phyloP scores from a whole-genome alignment of 352 stramenopile genomes.

The Phytophthora agathidicida region DNA sequence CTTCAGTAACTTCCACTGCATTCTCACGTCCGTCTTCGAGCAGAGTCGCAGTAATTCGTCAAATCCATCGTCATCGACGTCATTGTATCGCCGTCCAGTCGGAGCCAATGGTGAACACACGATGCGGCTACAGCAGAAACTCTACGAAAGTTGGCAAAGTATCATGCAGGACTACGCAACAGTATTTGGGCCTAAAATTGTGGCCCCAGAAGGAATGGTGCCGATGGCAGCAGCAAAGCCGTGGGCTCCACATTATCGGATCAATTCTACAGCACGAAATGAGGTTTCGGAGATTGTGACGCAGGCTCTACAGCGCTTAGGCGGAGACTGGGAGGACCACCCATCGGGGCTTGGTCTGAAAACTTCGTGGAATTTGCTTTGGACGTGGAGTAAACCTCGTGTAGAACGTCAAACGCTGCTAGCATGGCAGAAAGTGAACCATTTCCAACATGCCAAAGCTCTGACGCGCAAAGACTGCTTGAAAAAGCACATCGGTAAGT shows the following conservation, averaged over 20 bases:
- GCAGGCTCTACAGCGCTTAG: conserved; percentile 58
- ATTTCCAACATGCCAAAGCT: conserved; percentile 91
- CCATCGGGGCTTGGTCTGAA: conserved; percentile 81
- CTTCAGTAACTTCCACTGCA: conserved; percentile 80
- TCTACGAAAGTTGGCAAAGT: conserved; percentile 82
- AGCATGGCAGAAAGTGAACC: conserved; percentile 94
- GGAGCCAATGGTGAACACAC: conserved; percentile 41
- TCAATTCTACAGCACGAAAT: conserved; percentile 75
- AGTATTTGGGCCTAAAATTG: conserved; percentile 66
- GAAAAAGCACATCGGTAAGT: conserved; percentile 87
- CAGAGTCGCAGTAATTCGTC: conserved; percentile 31
- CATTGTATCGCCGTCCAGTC: conserved; percentile 22
- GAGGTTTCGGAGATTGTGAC: conserved; percentile 89
- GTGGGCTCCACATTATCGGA: conserved; percentile 75
- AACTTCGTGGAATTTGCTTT: conserved; percentile 92
- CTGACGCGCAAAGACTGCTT: conserved; percentile 95
- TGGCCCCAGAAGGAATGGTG: conserved; percentile 38
- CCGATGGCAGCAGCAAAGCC: conserved; percentile 34
- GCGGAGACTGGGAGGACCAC: conserved; percentile 73
- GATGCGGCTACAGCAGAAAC: conserved; percentile 72
- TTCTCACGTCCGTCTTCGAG: conserved; percentile 76
- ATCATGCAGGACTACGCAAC: conserved; percentile 90
- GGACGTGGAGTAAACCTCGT: conserved; percentile 91
- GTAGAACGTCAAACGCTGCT: conserved; percentile 86
- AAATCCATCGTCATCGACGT: conserved; percentile 14